These are phyloP conservation scores for Aplosporella prunicola DNA, from an alignment of 2,329 filamentous ascomycete genomes.

Conservation along the genomic window DNA sequence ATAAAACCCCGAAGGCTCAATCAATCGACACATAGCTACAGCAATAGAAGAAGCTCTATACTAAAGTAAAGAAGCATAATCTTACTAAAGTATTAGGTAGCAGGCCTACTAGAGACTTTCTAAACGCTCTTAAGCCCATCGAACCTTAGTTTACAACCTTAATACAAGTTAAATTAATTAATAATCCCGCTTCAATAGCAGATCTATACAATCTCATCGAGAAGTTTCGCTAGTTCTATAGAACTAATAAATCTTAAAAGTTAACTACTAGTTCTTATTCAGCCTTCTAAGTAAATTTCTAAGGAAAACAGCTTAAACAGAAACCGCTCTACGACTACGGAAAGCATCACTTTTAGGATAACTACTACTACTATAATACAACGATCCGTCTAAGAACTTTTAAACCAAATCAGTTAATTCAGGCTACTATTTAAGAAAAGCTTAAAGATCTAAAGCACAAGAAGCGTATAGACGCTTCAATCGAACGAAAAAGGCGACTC, in stretches of 20 bases:
- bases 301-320: neutral
- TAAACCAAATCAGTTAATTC: neutral
- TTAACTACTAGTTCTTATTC: neutral
- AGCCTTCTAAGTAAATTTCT: neutral
- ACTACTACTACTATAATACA: too few species aligned
- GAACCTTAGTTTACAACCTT: too few species aligned
- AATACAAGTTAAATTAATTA: too few species aligned
- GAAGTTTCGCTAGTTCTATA: neutral
- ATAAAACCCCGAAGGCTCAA: neutral
- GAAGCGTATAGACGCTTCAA: neutral
- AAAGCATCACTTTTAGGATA: neutral
- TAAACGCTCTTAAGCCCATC: neutral
- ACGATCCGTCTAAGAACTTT: neutral
- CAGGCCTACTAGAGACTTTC: neutral
- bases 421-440: neutral
- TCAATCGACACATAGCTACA: neutral
- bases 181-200: neutral
- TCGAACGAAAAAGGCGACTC: neutral
- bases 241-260: neutral
- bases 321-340: neutral
- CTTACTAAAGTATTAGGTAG: neutral
- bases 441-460: neutral
- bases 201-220: neutral
- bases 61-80: neutral
- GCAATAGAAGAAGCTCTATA: neutral